These are phyloP conservation scores for Poteriospumella lacustris DNA, from an alignment of 108 stramenopile species.

Conservation along the genomic window DNA sequence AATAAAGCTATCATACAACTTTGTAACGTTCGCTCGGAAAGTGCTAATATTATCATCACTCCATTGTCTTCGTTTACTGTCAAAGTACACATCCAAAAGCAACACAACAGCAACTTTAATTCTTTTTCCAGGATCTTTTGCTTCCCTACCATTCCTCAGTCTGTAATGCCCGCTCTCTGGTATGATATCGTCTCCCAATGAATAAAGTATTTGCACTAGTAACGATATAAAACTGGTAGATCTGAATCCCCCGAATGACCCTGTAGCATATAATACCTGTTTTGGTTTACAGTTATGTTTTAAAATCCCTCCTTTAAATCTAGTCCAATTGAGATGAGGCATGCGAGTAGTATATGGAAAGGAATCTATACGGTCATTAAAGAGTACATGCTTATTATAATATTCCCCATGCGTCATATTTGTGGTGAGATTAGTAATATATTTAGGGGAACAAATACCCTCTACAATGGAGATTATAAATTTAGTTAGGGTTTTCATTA, in stretches of 20 bases:
- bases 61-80: slow-evolving; percentile 7
- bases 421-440: slow-evolving; percentile 8
- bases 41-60: neutral
- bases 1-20: slow-evolving; percentile 9
- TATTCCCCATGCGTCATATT: slow-evolving; percentile 7
- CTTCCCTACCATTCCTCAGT: slow-evolving; percentile 6
- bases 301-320: slow-evolving; percentile 8
- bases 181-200: slow-evolving; percentile 7
- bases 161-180: slow-evolving; percentile 6
- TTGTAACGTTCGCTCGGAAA: slow-evolving; percentile 2
- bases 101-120: slow-evolving; percentile 3
- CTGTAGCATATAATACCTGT: slow-evolving; percentile 8
- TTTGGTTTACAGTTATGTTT: slow-evolving; percentile 9
- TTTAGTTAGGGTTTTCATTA: slow-evolving; percentile 9
- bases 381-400: slow-evolving; percentile 9
- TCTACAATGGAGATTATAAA: slow-evolving; percentile 9
- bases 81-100: slow-evolving; percentile 7
- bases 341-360: slow-evolving; percentile 8
- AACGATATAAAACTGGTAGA: slow-evolving; percentile 8
- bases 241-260: slow-evolving; percentile 6
- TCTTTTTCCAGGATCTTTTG: slow-evolving; percentile 8
- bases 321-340: slow-evolving; percentile 7
- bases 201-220: slow-evolving; percentile 9
- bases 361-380: slow-evolving; percentile 3
- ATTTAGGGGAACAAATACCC: slow-evolving; percentile 7